Evolutionary conservation across 2,329 filamentous ascomycete genomes (phyloP), one percentile per base, ranked within the genome.

Genomic region (Penicillium capsulatum): DNA sequence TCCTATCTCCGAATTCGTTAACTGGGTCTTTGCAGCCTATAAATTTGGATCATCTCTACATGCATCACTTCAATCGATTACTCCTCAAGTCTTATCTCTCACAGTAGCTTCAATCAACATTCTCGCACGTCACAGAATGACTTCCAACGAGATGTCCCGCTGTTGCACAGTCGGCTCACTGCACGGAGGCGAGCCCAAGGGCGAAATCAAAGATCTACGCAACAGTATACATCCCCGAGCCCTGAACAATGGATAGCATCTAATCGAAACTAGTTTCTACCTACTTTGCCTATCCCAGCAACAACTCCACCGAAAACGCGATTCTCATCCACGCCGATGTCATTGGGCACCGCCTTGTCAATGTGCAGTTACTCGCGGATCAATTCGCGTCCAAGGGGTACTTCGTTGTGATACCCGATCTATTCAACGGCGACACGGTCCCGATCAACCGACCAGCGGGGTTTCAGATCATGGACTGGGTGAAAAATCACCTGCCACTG

Each of bases 361-460:
- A 81, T 61, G 69, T 68, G 51, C 64, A 79, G 59, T 66, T 81
- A 48, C 76, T 86, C 48, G 83, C 83, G 38, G 83, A 87, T 68
- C 77, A 84, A 54, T 82, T 76, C 59, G 83, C 84, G 31, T 77
- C 76, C 43, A 81, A 83, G 57, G 83, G 81, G 47, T 86, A 84
- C 65, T 68, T 79, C 38, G 74, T 75, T 36, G 64, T 84, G 15
- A 74, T 86, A 50, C 74, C 81, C n/a, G 83, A 87, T 59, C 64
- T 82, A 33, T 84, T 85, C 70, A 71, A 81, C 48, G 80, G 79
- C 40, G 80, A 85, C 58, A 59, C 76, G 3, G 58, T 83, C 16
- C 54, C 67, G 0, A 53, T 82, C 44, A 76, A 83, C 61, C 67
- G 66, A 27, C 64, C 71, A 7, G 62, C 53, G 1, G 68, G 65